A percentile compares a stretch with the other conserved stretches of the same genome.
These are phyloP conservation scores for Ceratobasidium sp. DNA, from an alignment of 1,284 basidiomycete genomes.

Conservation along the genomic window DNA sequence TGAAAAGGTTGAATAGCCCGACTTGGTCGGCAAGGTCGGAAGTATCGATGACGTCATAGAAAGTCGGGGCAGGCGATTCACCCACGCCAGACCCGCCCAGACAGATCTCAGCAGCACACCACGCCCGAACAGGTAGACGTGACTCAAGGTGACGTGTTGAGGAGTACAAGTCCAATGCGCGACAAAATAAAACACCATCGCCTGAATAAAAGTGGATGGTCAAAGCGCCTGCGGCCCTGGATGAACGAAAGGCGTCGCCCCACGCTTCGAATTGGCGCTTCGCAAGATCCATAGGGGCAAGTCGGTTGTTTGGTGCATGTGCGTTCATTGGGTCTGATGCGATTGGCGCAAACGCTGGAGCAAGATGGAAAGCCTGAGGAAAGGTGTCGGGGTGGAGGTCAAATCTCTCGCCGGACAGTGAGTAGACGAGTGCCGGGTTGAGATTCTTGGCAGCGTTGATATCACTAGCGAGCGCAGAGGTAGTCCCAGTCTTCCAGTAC, in stretches of 20 bases:
- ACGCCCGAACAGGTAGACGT: slow-evolving; percentile 2
- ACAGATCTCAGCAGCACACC: slow-evolving; percentile 7
- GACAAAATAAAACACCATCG: slow-evolving; percentile 27
- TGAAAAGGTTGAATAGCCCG: slow-evolving; percentile 20
- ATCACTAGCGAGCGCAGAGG: neutral
- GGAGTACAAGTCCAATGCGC: neutral
- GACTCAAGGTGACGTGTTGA: too few species aligned
- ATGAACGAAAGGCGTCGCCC: neutral
- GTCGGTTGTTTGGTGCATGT: neutral
- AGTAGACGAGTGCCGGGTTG: slow-evolving; percentile 32
- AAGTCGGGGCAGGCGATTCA: neutral
- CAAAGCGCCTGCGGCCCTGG: neutral
- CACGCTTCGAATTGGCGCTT: slow-evolving; percentile 25
- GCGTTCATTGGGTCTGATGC: neutral
- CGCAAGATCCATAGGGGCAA: neutral
- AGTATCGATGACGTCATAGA: slow-evolving; percentile 41
- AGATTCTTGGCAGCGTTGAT: neutral
- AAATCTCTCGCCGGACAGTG: slow-evolving; percentile 13
- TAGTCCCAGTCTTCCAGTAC: slow-evolving; percentile 39
- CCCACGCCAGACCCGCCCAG: neutral
- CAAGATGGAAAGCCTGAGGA: slow-evolving; percentile 17
- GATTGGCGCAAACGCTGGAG: slow-evolving; percentile 10
- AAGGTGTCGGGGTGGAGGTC: slow-evolving; percentile 24
- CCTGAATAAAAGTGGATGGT: slow-evolving; percentile 28
- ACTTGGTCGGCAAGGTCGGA: slow-evolving; percentile 29